Conservation (phyloP, 345 rosid genomes). For the Eutrema yunnanense region DNA sequence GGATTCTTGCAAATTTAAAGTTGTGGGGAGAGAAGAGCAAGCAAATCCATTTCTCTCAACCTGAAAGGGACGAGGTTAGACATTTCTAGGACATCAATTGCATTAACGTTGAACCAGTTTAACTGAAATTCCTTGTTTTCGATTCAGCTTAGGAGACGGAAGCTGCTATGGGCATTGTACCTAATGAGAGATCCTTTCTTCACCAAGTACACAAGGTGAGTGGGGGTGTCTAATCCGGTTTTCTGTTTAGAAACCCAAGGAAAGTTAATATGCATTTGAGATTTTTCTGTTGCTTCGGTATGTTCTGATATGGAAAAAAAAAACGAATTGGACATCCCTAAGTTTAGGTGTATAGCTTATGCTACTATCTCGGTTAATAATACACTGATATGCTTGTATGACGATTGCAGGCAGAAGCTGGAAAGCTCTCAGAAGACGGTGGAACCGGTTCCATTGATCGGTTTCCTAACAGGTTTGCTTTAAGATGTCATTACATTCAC, state of each 20-base stretch:
- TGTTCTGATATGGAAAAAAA: neutral
- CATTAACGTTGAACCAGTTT: neutral
- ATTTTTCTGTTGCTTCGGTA: neutral
- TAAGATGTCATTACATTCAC: neutral
- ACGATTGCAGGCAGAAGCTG: conserved; percentile 61
- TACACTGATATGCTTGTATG: neutral
- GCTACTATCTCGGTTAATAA: neutral
- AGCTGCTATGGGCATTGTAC: conserved; percentile 85
- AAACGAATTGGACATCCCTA: neutral
- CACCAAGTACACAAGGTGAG: conserved; percentile 72
- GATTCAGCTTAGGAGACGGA: conserved; percentile 71
- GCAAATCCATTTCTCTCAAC: conserved; percentile 38
- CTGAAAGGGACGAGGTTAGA: conserved; percentile 78
- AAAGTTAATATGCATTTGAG: neutral
- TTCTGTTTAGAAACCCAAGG: no score
- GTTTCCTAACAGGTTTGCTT: conserved; percentile 60
- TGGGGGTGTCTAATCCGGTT: no score
- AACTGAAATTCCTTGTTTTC: conserved; percentile 15
- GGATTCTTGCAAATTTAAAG: conserved; percentile 39
- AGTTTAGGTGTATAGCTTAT: neutral
- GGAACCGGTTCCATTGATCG: conserved; percentile 68
- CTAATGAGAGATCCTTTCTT: conserved; percentile 97
- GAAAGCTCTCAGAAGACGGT: conserved; percentile 53
- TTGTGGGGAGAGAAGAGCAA: conserved; percentile 34
- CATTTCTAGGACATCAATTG: neutral